Base-by-base conservation (phyloP, 2,329 filamentous ascomycete genomes). In the Gyromitra esculenta region DNA sequence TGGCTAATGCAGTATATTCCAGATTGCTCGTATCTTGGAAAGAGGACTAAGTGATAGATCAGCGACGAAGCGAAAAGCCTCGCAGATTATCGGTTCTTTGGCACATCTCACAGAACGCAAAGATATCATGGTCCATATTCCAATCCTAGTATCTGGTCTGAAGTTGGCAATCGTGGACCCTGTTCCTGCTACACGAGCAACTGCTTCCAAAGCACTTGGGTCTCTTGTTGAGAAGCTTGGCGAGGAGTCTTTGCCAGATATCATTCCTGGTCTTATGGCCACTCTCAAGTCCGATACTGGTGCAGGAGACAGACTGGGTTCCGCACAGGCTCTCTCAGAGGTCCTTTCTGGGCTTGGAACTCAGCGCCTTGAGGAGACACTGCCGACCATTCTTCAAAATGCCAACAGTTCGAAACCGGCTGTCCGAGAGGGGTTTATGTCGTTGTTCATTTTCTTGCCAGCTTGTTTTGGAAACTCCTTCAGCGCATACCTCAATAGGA, bases 391-490 rank as follows among this genome's bases (percentile, higher is more conserved):
- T 81, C 85, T 99, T 52, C 95, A 98, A 82, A 99, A 99, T 82
- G 95, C 97, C 79, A 91, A 93, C 80, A 98, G 95, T 81, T 89
- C 91, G 80, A 97, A 97, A 84, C 83, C 96, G 18, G 90, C 94
- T 70, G 93, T 99, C 79, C 91, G 96, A 81, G 96, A 99, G 86
- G 96, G 96, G 59, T 99, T 99, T 86, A 99, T 99, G 96, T 97
- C 96, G 6, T 88, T 99, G 52, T 99, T 99, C 85, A 98, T 99
- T 80, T 99, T 97, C 88, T 89, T 99, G 85, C 96, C 96, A 11
- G 96, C 97, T 68, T 99, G 96, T 85, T 99, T 99, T 81, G 96
- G 96, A 82, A 99, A 99, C 87, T 97, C 94, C 84, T 99, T 99
- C 82, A 92, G 96, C 80, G 94, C 93, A 82, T 99, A 99, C 82